These are phyloP conservation scores for Stellera chamaejasme DNA, from an alignment of 345 rosid genomes.

Conservation along the genomic window DNA sequence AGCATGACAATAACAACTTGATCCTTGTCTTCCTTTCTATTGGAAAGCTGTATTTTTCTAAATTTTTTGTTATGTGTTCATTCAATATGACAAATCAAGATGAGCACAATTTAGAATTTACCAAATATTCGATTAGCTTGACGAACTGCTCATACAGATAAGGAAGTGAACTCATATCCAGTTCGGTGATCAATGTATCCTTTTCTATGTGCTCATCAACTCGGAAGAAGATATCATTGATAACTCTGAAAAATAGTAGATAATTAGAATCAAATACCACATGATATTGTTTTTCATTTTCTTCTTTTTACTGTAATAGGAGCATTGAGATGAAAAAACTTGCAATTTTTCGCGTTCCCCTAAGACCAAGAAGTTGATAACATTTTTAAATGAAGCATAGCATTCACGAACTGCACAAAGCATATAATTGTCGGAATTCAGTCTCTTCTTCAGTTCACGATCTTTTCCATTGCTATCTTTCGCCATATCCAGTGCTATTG, in stretches of 20 bases:
- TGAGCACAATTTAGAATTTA: conserved; percentile 17
- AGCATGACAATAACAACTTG: conserved; percentile 41
- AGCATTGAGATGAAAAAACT: conserved; percentile 13
- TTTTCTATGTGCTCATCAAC: conserved; percentile 37
- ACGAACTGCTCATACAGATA: conserved; percentile 61
- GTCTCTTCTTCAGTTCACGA: conserved; percentile 42
- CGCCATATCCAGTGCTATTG: conserved; percentile 64
- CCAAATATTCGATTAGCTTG: conserved; percentile 67
- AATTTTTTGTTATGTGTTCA: conserved; percentile 10
- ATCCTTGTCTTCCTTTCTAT: conserved; percentile 38
- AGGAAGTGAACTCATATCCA: conserved; percentile 72
- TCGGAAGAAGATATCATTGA: conserved; percentile 36
- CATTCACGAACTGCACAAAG: conserved; percentile 43
- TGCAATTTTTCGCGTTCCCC: conserved; percentile 40
- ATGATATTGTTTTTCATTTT: not conserved
- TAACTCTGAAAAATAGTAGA: conserved; percentile 40
- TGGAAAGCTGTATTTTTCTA: conserved; percentile 25
- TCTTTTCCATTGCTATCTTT: conserved; percentile 46
- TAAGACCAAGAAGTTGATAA: conserved; percentile 34
- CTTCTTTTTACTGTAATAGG: not conserved
- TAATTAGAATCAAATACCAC: not conserved
- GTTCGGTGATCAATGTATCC: conserved; percentile 32
- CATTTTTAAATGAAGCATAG: conserved; percentile 42
- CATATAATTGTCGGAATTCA: conserved; percentile 40
- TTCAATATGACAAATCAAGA: not conserved